Conservation (phyloP, 2,329 filamentous ascomycete species). For the Fusarium longipes region DNA sequence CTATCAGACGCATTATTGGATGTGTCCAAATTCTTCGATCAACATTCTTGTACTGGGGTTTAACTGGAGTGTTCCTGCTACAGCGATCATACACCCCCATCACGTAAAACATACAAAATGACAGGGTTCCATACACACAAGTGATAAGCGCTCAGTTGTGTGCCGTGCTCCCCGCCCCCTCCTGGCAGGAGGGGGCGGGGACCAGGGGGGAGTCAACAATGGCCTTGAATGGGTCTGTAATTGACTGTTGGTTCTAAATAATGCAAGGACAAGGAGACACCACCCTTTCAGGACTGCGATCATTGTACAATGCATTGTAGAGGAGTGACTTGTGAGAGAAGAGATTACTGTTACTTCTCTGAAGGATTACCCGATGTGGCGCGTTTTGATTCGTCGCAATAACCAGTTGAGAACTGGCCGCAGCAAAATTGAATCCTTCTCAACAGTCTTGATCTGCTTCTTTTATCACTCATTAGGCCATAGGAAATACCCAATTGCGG, state of each 20-base stretch:
- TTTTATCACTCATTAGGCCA: not conserved
- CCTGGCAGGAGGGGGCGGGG: too few relatives aligned
- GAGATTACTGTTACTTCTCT: not conserved
- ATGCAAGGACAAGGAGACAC: not conserved
- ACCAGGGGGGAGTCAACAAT: too few relatives aligned
- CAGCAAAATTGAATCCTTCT: rapidly evolving
- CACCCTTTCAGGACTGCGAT: too few relatives aligned
- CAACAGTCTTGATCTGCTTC: not conserved
- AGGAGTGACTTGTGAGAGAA: too few relatives aligned
- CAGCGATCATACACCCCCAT: not conserved
- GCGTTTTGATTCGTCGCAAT: not conserved
- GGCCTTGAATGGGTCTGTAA: not conserved
- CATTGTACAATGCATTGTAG: too few relatives aligned
- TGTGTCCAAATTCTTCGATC: not conserved
- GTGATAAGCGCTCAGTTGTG: not conserved
- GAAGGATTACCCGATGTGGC: too few relatives aligned
- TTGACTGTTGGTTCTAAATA: not conserved
- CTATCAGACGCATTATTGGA: not conserved
- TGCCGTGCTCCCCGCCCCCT: not conserved
- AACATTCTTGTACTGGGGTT: too few relatives aligned
- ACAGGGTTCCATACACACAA: not conserved
- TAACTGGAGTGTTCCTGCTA: not conserved
- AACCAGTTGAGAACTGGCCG: not conserved
- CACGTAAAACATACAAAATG: not conserved
- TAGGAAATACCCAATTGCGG: too few relatives aligned